These are phyloP conservation scores for Stephanocyclus meneghinianus DNA, from an alignment of 352 stramenopile species.

Conservation along the genomic window DNA sequence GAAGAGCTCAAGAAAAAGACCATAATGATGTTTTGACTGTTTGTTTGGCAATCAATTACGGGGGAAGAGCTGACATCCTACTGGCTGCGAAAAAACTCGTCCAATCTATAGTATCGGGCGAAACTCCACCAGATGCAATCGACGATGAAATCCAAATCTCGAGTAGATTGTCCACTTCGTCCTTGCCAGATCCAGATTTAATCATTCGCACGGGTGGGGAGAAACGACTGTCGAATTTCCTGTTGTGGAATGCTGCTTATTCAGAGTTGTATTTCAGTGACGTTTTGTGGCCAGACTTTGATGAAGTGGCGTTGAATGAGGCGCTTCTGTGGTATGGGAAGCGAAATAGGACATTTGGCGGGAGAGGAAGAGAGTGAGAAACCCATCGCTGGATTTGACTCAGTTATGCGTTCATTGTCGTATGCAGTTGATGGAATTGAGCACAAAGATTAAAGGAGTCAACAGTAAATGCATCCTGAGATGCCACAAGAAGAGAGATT, in stretches of 20 bases:
- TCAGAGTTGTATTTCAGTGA: slow-evolving; percentile 92
- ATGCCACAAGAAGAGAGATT: too few species aligned
- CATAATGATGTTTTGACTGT: slow-evolving; percentile 49
- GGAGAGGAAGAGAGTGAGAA: slow-evolving; percentile 23
- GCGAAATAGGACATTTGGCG: slow-evolving; percentile 67
- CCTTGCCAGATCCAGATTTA: slow-evolving; percentile 90
- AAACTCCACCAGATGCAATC: slow-evolving; percentile 34
- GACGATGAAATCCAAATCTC: slow-evolving; percentile 81
- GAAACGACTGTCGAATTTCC: slow-evolving; percentile 93
- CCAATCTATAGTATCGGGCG: slow-evolving; percentile 76
- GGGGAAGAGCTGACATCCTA: slow-evolving; percentile 89
- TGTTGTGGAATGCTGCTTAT: slow-evolving; percentile 94
- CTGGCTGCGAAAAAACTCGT: slow-evolving; percentile 85
- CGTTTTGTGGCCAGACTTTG: slow-evolving; percentile 91
- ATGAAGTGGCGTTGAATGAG: slow-evolving; percentile 53
- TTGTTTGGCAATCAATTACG: slow-evolving; percentile 86
- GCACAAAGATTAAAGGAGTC: too few species aligned
- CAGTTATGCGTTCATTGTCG: neutral
- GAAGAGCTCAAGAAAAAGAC: slow-evolving; percentile 83
- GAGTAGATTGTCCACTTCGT: slow-evolving; percentile 81
- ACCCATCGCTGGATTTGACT: neutral
- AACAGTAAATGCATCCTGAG: too few species aligned
- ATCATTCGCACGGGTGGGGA: slow-evolving; percentile 94
- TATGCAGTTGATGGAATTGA: too few species aligned
- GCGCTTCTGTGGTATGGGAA: slow-evolving; percentile 69